These are phyloP conservation scores for Vinca minor DNA, from an alignment of 257 asterid genomes.

Conservation along the genomic window DNA sequence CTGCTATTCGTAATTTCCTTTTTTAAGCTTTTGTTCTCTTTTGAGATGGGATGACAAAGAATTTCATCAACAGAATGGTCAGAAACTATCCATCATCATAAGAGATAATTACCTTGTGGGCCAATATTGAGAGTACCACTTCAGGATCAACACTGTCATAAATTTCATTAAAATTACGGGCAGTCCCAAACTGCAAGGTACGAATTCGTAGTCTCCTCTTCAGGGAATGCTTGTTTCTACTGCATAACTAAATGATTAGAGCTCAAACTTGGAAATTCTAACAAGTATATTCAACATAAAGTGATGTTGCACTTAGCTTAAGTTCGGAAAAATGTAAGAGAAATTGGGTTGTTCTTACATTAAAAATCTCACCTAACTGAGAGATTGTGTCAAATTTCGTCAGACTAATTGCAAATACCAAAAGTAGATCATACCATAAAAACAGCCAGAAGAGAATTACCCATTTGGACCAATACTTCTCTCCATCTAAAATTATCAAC, in stretches of 20 bases:
- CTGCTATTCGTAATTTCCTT: not conserved
- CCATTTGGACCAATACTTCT: not conserved
- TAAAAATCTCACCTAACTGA: not conserved
- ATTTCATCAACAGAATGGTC: not conserved
- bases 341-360: not conserved
- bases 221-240: conserved; percentile 63
- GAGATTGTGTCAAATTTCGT: not conserved
- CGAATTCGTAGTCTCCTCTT: conserved; percentile 88
- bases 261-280: conserved; percentile 3
- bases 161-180: conserved; percentile 66
- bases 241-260: conserved; percentile 30
- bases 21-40: too few relatives aligned
- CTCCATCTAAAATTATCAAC: not conserved
- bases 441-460: not conserved
- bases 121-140: conserved; percentile 80
- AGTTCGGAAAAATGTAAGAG: not conserved
- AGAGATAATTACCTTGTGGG: conserved; percentile 61
- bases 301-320: not conserved
- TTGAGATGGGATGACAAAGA: not conserved
- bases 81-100: not conserved
- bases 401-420: not conserved
- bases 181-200: conserved; percentile 66
- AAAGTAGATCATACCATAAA: not conserved
- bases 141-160: conserved; percentile 90
- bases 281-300: conserved; percentile 5